phyloP scores from a whole-genome alignment of 805 yeast genomes.

The Candida rishiriensis region DNA sequence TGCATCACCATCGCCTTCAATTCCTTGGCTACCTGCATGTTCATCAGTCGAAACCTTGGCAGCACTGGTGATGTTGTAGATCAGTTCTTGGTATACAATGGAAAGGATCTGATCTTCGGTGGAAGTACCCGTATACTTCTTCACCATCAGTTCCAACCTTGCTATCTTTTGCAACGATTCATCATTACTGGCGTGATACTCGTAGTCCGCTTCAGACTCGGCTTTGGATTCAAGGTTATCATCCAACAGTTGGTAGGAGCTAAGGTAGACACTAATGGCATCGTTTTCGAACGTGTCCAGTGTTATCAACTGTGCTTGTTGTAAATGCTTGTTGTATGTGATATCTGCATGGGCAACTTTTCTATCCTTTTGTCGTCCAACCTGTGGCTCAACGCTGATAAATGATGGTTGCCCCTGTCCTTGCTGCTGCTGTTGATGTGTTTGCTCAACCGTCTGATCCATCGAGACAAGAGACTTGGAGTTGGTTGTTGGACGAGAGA shows the following conservation, averaged over 20 bases:
- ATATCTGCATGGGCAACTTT: not conserved
- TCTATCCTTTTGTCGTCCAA: too few species aligned
- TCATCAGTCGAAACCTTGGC: not conserved
- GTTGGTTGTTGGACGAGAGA: too few species aligned
- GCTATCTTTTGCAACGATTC: not conserved
- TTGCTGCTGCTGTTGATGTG: too few species aligned
- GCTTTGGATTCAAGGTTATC: too few species aligned
- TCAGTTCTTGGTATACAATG: constrained; percentile 15
- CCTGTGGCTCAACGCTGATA: too few species aligned
- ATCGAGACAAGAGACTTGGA: too few species aligned
- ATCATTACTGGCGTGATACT: not conserved
- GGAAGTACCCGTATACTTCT: constrained; percentile 7
- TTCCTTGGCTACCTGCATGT: not conserved
- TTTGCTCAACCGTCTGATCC: too few species aligned
- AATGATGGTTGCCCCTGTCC: too few species aligned
- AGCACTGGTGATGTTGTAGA: constrained; percentile 9
- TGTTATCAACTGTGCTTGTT: constrained; percentile 4
- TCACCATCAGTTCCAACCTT: constrained; percentile 15
- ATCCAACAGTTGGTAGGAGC: too few species aligned
- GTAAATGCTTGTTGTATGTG: not conserved
- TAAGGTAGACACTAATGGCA: constrained; percentile 7
- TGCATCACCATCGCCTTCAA: constrained; percentile 1
- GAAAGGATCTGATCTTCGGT: constrained; percentile 2
- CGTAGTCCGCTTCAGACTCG: too few species aligned
- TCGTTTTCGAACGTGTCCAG: constrained; percentile 13